phyloP scores from a whole-genome alignment of 1,284 basidiomycete species.

The Irpex sp. region DNA sequence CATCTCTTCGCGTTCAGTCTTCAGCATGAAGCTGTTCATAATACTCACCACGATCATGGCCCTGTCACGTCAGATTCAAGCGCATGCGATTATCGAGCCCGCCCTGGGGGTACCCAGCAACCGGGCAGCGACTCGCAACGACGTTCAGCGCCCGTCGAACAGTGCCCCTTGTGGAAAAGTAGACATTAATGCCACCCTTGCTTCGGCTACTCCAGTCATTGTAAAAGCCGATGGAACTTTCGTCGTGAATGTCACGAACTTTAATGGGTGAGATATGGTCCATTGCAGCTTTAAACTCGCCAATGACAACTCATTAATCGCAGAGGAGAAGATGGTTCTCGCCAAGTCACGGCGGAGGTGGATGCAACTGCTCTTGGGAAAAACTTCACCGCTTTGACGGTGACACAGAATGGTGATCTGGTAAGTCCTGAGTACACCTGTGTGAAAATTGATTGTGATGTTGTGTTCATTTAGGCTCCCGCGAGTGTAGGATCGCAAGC shows the following conservation, averaged over 20 bases:
- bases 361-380: conserved; percentile 36
- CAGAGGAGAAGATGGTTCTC: conserved; percentile 46
- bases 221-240: conserved; percentile 40
- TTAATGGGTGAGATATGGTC: conserved; percentile 37
- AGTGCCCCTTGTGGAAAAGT: conserved; percentile 41
- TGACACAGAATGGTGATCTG: conserved; percentile 35
- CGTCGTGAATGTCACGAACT: conserved; percentile 41
- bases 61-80: conserved; percentile 25
- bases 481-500: conserved; percentile 31
- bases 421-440: conserved; percentile 17
- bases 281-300: neutral
- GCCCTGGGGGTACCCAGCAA: conserved; percentile 15
- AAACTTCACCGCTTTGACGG: conserved; percentile 31
- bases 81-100: conserved; percentile 44
- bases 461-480: conserved; percentile 22
- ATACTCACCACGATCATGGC: conserved; percentile 4
- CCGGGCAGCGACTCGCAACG: conserved; percentile 34
- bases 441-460: too few relatives aligned
- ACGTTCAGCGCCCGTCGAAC: conserved; percentile 42
- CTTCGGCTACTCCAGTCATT: conserved; percentile 36
- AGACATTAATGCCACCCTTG: conserved; percentile 38
- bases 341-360: conserved; percentile 35
- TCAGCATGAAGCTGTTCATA: neutral
- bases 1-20: neutral
- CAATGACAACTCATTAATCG: neutral